Conservation (phyloP, 495 filamentous ascomycete genomes). For the Amphirosellinia nigrospora region DNA sequence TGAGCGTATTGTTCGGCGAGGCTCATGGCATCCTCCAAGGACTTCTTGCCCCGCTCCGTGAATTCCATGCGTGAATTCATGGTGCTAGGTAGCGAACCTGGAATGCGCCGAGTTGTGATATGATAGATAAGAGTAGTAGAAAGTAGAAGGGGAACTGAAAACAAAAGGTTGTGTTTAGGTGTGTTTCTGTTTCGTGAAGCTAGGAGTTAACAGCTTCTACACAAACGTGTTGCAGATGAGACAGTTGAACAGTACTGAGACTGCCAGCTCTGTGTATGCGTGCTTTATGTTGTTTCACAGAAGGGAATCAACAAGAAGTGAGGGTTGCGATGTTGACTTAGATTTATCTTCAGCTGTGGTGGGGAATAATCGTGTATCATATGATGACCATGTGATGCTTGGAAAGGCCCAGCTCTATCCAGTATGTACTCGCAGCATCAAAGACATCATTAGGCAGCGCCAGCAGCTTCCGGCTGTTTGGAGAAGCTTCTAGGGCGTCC, state of each 20-base stretch:
- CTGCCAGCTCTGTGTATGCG: neutral
- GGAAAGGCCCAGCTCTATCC: constrained; percentile 1
- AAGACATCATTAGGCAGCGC: constrained; percentile 31
- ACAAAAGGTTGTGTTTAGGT: constrained; percentile 3
- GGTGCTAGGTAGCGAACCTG: neutral
- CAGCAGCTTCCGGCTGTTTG: constrained; percentile 29
- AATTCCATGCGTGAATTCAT: constrained; percentile 75
- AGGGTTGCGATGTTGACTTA: neutral
- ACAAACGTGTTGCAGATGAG: constrained; percentile 17
- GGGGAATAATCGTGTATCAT: constrained; percentile 15
- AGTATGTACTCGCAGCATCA: constrained; percentile 12
- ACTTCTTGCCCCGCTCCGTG: constrained; percentile 88
- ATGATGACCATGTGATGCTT: constrained; percentile 26
- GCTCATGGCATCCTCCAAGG: constrained; percentile 81
- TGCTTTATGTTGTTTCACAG: neutral
- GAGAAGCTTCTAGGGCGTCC: constrained; percentile 28
- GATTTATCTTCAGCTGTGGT: constrained; percentile 10
- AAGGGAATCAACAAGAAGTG: neutral
- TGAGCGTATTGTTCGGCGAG: constrained; percentile 88
- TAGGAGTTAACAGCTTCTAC: constrained; percentile 21
- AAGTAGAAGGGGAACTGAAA: neutral
- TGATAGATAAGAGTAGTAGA: constrained; percentile 5
- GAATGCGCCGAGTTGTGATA: neutral
- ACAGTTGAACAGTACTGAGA: neutral
- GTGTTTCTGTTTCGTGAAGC: constrained; percentile 21